Conservation (phyloP, 352 stramenopile genomes). For the Hyaloperonospora arabidopsidis region DNA sequence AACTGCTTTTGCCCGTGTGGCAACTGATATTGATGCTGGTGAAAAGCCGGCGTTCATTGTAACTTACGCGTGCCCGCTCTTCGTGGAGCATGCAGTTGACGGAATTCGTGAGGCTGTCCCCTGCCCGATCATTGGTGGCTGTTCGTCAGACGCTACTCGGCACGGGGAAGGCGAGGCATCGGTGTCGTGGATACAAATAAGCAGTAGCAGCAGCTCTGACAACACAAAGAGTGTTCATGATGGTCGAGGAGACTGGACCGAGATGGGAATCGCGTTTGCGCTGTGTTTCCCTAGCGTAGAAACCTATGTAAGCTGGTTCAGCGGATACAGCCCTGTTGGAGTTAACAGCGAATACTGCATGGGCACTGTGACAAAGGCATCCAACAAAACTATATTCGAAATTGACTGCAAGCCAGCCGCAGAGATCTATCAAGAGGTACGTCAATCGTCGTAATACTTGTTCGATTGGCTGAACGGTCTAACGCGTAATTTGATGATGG, state of each 20-base stretch:
- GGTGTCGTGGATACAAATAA: slow-evolving; percentile 84
- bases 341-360: slow-evolving; percentile 76
- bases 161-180: slow-evolving; percentile 58
- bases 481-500: neutral
- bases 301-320: slow-evolving; percentile 84
- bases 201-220: slow-evolving; percentile 70
- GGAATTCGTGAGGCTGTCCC: slow-evolving; percentile 73
- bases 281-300: slow-evolving; percentile 82
- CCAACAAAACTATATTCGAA: slow-evolving; percentile 80
- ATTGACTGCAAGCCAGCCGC: slow-evolving; percentile 79
- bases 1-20: slow-evolving; percentile 47
- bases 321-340: slow-evolving; percentile 71
- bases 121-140: slow-evolving; percentile 77
- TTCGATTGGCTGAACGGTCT: neutral
- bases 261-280: slow-evolving; percentile 78
- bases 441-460: neutral
- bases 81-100: slow-evolving; percentile 76
- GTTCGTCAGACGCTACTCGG: slow-evolving; percentile 69
- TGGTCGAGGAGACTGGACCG: slow-evolving; percentile 62
- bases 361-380: slow-evolving; percentile 79
- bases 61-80: slow-evolving; percentile 73
- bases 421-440: slow-evolving; percentile 75
- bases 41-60: slow-evolving; percentile 76
- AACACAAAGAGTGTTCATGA: slow-evolving; percentile 73
- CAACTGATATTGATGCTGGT: slow-evolving; percentile 44